Evolutionary conservation across 768 basidiomycete genomes (phyloP).

Genomic region (Termitomyces sp.): DNA sequence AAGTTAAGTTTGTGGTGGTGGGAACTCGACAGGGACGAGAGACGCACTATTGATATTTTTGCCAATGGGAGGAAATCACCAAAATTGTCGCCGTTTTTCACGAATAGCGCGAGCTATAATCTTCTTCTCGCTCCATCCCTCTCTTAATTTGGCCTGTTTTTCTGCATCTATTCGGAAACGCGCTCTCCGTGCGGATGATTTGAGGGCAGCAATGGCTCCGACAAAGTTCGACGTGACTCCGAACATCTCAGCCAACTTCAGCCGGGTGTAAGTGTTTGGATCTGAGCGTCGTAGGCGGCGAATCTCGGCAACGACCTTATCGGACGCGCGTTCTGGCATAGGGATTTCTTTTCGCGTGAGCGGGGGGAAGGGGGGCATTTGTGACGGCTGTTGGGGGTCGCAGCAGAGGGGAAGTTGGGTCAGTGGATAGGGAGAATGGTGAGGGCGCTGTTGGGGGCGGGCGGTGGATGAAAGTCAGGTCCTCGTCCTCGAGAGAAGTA

Average conservation of each 20-base stretch:
- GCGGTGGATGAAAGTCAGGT: slow-evolving; percentile 78
- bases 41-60: slow-evolving; percentile 9
- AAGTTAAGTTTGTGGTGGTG: neutral
- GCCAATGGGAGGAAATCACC: slow-evolving; percentile 42
- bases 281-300: slow-evolving; percentile 53
- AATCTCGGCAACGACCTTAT: slow-evolving; percentile 54
- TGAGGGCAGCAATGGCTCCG: slow-evolving; percentile 58
- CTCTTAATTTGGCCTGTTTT: slow-evolving; percentile 48
- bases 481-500: slow-evolving; percentile 46
- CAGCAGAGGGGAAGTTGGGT: slow-evolving; percentile 72
- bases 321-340: slow-evolving; percentile 40
- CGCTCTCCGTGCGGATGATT: slow-evolving; percentile 43
- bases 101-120: slow-evolving; percentile 58
- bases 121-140: slow-evolving; percentile 72
- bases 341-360: slow-evolving; percentile 33
- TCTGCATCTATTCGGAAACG: slow-evolving; percentile 29
- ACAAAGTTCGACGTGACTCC: slow-evolving; percentile 70
- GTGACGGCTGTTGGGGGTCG: slow-evolving; percentile 30
- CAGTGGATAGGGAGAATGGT: slow-evolving; percentile 65
- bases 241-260: slow-evolving; percentile 74
- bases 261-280: slow-evolving; percentile 58
- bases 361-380: slow-evolving; percentile 40
- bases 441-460: slow-evolving; percentile 79
- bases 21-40: neutral
- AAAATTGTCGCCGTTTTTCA: slow-evolving; percentile 65